Evolutionary conservation across 441 rosid genomes (phyloP), one percentile per base, ranked within the genome.

Genomic region (Rhodomyrtus psidioides): DNA sequence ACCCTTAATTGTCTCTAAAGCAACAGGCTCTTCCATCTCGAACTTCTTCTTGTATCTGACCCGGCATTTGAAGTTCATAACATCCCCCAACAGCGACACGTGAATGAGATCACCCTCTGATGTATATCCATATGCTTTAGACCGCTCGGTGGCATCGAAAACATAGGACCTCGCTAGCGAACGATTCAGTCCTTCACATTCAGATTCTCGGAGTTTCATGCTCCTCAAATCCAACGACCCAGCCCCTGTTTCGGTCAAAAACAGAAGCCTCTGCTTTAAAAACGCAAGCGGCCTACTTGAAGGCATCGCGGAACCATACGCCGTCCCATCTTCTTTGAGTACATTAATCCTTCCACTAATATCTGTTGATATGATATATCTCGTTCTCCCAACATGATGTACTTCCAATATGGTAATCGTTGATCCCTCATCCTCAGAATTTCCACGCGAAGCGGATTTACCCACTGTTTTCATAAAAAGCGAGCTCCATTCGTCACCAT

Each of bases 221-320:
- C 88, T 95, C 91, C 97, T 93, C 87, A 97, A 92, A 87, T 97
- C 99, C 90, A 97, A 86, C 21, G 98, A 97, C 53, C 99, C 99
- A 6, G 98, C 98, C 87, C 99, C 98, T 26, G 88, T 91, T 87
- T 96, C 96, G 0, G 98, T 96, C 84, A 97, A 92, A 89, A 97
- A 97, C 93, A 97, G 90, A 88, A 95, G 93, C 90, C 98, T 95
- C 88, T 95, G 99, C 90, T 95, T 96, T 93, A 97, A 90, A 92
- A 97, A 96, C 26, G 93, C 98, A 6, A 97, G 92, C 15, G 99
- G 98, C 90, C 91, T 94, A 82, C 97, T 95, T 9, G 83, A 53
- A 7, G 95, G 98, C 86, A 84, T 82, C 51, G 90, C 96, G 62
- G 98, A 94, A 13, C 99, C 99, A 85, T 94, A 90, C 83, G 95